Percentiles rank a stretch among this genome's conserved stretches.
These are phyloP conservation scores for Panicum virgatum DNA, from an alignment of 202 grass and related monocot species.

Conservation along the genomic window DNA sequence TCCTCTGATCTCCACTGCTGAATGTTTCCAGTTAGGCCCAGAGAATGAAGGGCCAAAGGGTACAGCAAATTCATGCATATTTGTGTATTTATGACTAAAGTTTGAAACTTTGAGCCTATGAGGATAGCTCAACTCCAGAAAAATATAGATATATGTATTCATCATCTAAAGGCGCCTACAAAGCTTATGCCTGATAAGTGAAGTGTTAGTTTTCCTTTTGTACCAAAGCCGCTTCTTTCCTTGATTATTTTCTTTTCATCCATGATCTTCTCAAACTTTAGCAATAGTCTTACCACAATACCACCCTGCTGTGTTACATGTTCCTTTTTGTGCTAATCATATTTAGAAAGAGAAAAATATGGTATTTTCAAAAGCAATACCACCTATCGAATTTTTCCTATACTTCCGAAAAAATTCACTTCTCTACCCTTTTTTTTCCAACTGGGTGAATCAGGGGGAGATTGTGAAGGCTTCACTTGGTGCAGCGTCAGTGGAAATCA, in stretches of 20 bases:
- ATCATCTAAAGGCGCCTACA: not conserved
- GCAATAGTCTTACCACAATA: not conserved
- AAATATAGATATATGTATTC: not conserved
- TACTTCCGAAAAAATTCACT: not conserved
- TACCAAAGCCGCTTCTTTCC: not conserved
- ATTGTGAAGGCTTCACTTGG: not conserved
- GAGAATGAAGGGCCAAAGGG: not conserved
- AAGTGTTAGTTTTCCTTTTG: not conserved
- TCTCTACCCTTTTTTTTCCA: not conserved
- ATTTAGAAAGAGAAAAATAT: conserved; percentile 5
- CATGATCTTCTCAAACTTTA: not conserved
- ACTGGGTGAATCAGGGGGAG: not conserved
- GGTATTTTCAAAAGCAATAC: not conserved
- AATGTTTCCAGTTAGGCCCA: not conserved
- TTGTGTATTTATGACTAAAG: not conserved
- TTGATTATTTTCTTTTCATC: not conserved
- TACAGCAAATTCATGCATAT: not conserved
- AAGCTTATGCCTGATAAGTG: not conserved
- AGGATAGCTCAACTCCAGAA: not conserved
- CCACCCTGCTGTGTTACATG: not conserved
- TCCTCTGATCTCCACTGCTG: not conserved
- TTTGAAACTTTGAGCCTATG: not conserved
- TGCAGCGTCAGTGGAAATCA: not conserved
- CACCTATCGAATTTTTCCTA: not conserved
- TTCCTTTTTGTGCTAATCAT: not conserved